A percentile compares a stretch with the other conserved stretches of the same genome.
Conservation (phyloP, 106 monocot genomes). For the Allium cepa region DNA sequence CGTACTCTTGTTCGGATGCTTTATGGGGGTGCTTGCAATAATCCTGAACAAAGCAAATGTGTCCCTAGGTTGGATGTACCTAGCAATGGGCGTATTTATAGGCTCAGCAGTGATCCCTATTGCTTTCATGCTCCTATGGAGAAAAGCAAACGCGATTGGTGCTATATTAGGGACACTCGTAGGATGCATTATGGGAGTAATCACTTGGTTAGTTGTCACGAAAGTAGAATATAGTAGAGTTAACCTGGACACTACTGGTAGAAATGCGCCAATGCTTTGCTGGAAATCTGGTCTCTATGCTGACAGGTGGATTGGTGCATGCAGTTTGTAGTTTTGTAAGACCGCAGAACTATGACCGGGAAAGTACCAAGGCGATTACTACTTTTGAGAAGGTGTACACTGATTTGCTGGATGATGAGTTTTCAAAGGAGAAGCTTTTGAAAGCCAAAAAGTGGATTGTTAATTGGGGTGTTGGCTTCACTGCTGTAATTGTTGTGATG, state of each 20-base stretch:
- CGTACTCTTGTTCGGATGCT: conserved; percentile 69
- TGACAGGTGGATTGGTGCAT: conserved; percentile 64
- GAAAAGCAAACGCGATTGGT: conserved; percentile 79
- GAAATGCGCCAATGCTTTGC: conserved; percentile 97
- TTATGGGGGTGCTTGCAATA: conserved; percentile 91
- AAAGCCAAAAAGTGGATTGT: no score
- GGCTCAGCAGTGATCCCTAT: conserved; percentile 86
- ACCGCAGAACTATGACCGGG: conserved; percentile 94
- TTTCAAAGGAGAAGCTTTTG: no score
- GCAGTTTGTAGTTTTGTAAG: conserved; percentile 51
- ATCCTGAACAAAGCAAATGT: conserved; percentile 84
- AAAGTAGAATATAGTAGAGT: conserved; percentile 67
- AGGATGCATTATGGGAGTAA: conserved; percentile 30
- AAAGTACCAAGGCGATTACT: conserved; percentile 65
- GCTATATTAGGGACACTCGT: conserved; percentile 54
- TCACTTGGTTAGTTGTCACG: conserved; percentile 26
- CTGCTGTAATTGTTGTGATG: no score
- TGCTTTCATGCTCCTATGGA: conserved; percentile 47
- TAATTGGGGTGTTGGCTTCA: no score
- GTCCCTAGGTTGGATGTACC: conserved; percentile 98
- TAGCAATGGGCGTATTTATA: conserved; percentile 89
- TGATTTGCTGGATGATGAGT: no score
- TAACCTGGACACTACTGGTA: conserved; percentile 81
- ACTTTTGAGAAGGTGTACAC: conserved; percentile 49
- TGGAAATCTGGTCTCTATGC: conserved; percentile 31